Evolutionary conservation across 495 filamentous ascomycete species (phyloP).

Genomic region (Schizothecium vesticola): DNA sequence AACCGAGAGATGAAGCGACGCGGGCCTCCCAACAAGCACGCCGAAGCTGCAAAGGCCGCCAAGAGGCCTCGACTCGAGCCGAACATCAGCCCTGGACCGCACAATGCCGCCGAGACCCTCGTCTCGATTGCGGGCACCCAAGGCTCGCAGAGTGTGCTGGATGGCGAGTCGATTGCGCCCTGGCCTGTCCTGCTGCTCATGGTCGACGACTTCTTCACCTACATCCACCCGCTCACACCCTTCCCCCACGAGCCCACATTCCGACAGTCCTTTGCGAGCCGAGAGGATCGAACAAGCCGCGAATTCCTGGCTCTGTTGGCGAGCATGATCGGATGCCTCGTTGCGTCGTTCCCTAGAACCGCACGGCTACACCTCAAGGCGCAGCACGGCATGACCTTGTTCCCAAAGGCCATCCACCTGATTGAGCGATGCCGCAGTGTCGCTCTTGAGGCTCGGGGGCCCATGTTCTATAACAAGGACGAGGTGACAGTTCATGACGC

Average conservation of each 20-base stretch:
- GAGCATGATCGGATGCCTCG: constrained; percentile 71
- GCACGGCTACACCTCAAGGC: constrained; percentile 64
- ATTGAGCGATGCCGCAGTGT: constrained; percentile 70
- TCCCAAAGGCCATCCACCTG: constrained; percentile 64
- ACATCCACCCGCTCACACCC: constrained; percentile 80
- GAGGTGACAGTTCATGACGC: constrained; percentile 73
- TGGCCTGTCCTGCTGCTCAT: constrained; percentile 59
- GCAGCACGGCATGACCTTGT: constrained; percentile 49
- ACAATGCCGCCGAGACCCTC: constrained; percentile 47
- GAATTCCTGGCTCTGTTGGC: constrained; percentile 73
- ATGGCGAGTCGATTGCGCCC: constrained; percentile 71
- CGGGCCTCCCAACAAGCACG: constrained; percentile 81
- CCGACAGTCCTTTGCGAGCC: constrained; percentile 59
- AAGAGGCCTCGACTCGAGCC: constrained; percentile 59
- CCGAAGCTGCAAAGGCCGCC: constrained; percentile 58
- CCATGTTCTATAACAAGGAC: constrained; percentile 58
- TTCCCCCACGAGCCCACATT: constrained; percentile 87
- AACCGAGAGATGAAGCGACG: constrained; percentile 70
- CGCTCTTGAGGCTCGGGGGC: constrained; percentile 64
- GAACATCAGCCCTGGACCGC: constrained; percentile 28
- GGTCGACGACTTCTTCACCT: constrained; percentile 84
- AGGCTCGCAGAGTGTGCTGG: constrained; percentile 30
- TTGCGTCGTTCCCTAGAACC: constrained; percentile 77
- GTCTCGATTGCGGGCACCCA: constrained; percentile 34
- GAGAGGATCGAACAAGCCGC: constrained; percentile 63